Base-by-base conservation (phyloP, 306 rosid genomes). In the Trifolium dubium region DNA sequence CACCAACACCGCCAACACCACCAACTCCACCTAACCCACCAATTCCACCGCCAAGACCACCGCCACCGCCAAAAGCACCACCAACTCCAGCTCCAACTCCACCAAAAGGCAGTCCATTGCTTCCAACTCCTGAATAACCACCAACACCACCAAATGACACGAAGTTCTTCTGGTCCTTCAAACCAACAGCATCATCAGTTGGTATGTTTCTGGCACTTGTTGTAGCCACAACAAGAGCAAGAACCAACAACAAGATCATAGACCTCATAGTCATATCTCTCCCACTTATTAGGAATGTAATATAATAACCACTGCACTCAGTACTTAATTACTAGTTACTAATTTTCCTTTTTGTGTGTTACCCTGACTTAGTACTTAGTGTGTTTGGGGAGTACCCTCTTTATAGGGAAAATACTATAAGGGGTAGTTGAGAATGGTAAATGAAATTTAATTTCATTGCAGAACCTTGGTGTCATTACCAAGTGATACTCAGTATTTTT, bases 131-230 rank as follows among this genome's bases (percentile, higher is more conserved):
- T 0, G 93, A 85, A 79, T 13, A 81, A 10, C 91, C 97, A 5
- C 97, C 98, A n/a, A 82, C 97, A 5, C 97, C 98, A n/a, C 83
- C 94, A 6, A 43, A 85, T 15, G 81, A 8, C 12, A 81, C 0
- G 71, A 93, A 41, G 88, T 93, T 93, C 89, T 93, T 93, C 69
- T 93, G 92, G 87, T 93, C 97, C 6, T 77, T 80, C 59, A 93
- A 65, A 11, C 94, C 97, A 8, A 87, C 88, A 23, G 23, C 23
- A 23, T 23, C 23, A n/a, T 79, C 93, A 3, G n/a, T 79, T 0
- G 93, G 97, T 5, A 58, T 76, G 6, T 77, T 80, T 81, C 98
- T 90, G 2, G 85, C 88, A 70, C 67, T 80, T 7, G 86, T 31
- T 31, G 79, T 4, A 56, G 15, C 34, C 0, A 28, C 82, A 64